A percentile compares a stretch with the other conserved stretches of the same genome.
phyloP scores from a whole-genome alignment of 768 basidiomycete genomes.

The Grammothele lineata region DNA sequence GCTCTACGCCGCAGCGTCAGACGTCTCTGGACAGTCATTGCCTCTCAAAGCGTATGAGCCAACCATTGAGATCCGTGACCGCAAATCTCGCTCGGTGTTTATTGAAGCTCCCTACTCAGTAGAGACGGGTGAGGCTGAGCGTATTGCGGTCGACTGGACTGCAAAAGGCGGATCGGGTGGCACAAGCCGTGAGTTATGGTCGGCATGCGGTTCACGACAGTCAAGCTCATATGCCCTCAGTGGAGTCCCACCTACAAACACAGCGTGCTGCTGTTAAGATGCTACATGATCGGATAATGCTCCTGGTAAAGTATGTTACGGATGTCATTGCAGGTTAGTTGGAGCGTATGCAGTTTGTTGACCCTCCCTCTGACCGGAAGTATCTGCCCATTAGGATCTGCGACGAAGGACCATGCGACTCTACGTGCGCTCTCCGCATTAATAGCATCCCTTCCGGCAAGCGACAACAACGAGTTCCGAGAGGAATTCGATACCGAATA shows the following conservation, averaged over 20 bases:
- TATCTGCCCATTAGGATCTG: conserved; percentile 68
- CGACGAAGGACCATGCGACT: conserved; percentile 72
- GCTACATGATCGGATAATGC: conserved; percentile 86
- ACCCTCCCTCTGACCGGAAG: no score
- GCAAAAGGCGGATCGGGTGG: conserved; percentile 81
- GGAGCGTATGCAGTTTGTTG: no score
- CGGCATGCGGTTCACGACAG: neutral
- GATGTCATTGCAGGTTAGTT: conserved; percentile 67
- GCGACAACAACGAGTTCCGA: conserved; percentile 76
- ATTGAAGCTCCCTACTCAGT: conserved; percentile 84
- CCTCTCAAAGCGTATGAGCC: conserved; percentile 95
- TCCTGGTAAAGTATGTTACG: conserved; percentile 84
- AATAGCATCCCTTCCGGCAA: conserved; percentile 84
- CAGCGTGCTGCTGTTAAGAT: conserved; percentile 95
- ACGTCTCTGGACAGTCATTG: conserved; percentile 66
- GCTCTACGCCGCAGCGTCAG: conserved; percentile 36
- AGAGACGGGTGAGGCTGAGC: conserved; percentile 97
- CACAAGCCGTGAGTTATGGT: conserved; percentile 59
- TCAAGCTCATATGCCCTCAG: conserved; percentile 34
- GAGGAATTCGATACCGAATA: conserved; percentile 94
- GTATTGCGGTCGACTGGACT: conserved; percentile 97
- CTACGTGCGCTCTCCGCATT: conserved; percentile 84
- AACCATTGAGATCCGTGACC: conserved; percentile 78
- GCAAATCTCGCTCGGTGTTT: conserved; percentile 72
- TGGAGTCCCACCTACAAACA: conserved; percentile 86